These are phyloP conservation scores for Phialophora expanda DNA, from an alignment of 2,329 filamentous ascomycete species.

Conservation along the genomic window DNA sequence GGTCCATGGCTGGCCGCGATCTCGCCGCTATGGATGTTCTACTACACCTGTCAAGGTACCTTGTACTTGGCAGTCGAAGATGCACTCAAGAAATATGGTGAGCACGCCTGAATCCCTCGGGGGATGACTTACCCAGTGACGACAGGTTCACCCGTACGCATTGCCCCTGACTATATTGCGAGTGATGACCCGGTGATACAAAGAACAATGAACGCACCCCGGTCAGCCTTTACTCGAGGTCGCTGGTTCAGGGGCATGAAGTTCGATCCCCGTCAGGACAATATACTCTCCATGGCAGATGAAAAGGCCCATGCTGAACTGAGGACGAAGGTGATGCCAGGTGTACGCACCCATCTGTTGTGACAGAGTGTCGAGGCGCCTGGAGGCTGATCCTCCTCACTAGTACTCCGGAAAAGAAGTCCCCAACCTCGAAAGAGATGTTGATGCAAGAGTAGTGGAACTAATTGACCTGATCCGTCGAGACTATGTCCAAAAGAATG, in stretches of 20 bases:
- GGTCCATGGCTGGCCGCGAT: conserved; percentile 27
- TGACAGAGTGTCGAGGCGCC: neutral
- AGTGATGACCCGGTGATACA: conserved; percentile 28
- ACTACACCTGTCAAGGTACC: conserved; percentile 15
- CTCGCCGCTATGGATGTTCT: conserved; percentile 27
- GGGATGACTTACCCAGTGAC: conserved; percentile 21
- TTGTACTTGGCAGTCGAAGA: conserved; percentile 22
- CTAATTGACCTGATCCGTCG: conserved; percentile 7
- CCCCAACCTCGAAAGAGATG: conserved; percentile 17
- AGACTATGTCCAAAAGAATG: conserved; percentile 22
- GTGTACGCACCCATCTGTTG: neutral
- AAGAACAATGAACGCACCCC: conserved; percentile 28
- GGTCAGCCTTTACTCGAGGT: conserved; percentile 31
- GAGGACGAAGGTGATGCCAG: conserved; percentile 27
- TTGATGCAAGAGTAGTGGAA: conserved; percentile 18
- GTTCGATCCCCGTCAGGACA: conserved; percentile 29
- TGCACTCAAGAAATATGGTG: conserved; percentile 31
- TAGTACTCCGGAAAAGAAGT: conserved; percentile 20
- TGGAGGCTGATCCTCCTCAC: conserved; percentile 10
- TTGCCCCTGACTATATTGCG: conserved; percentile 7
- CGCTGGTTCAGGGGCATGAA: conserved; percentile 33
- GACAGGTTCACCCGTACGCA: conserved; percentile 13
- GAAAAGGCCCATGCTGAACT: conserved; percentile 31
- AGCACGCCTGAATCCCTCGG: neutral
- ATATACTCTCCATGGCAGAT: conserved; percentile 29